Base-by-base conservation (phyloP, 2,329 filamentous ascomycete species). In the Colletotrichum viniferum region DNA sequence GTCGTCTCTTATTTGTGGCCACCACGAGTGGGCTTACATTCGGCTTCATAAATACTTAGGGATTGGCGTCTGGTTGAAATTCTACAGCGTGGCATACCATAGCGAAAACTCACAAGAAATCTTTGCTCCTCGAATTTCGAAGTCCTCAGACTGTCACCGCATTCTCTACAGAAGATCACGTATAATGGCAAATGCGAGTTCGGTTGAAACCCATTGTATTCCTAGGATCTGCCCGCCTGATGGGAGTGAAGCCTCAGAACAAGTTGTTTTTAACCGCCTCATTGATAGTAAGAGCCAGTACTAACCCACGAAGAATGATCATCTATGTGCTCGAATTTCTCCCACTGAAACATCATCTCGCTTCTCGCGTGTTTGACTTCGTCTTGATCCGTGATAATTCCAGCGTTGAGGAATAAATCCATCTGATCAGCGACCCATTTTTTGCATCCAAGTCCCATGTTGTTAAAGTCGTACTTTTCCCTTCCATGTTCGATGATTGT, bases 301-400 rank as follows among this genome's bases (percentile, higher is more conserved):
- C n/a, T n/a, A n/a, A n/a, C n/a, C n/a, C n/a, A n/a, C n/a, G n/a
- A n/a, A n/a, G 30, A 30, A 9, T 62, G 58, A 34, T 34, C 30
- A 1, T 0, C 28, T 34, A 10, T 34, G 7, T 32, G 10, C n/a
- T 62, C 2, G 32, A 62, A 36, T 1, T 24, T 62, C 2, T 62
- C 58, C 58, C 58, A 62, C 28, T 62, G 58, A 12, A 36, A 62
- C 58, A 62, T 62, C 58, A 62, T 62, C 12, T 62, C 30, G n/a
- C 32, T 34, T 30, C 3, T 62, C 10, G 58, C 30, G 12, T 2
- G 9, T 21, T 34, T 7, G 5, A 32, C 12, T 8, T 62, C 58
- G 4, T 34, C 26, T 3, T 4, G 18, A 13, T 62, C 16, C 0
- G 18, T 21, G 13, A 62, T 34, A 1, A 62, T 32, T 14, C 58